These are phyloP conservation scores for Neurospora sp. DNA, from an alignment of 2,329 filamentous ascomycete genomes.

Conservation along the genomic window DNA sequence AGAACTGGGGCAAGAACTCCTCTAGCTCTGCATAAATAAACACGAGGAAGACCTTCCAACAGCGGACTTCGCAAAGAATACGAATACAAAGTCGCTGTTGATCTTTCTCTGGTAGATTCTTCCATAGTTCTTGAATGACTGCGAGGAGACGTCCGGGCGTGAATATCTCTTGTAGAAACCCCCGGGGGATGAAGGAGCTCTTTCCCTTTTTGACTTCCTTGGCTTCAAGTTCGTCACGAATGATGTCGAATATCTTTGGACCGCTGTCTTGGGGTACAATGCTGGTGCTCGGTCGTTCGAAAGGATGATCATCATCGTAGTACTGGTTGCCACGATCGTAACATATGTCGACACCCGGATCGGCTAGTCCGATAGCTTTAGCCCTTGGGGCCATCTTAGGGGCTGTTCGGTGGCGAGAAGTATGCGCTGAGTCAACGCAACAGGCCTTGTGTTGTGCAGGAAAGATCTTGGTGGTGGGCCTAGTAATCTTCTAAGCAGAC, in stretches of 20 bases:
- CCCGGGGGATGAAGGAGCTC: fast-evolving
- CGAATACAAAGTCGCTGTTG: not conserved
- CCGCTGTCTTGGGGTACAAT: not conserved
- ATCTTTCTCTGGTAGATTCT: not conserved
- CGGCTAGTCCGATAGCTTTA: not conserved
- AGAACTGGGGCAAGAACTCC: not conserved
- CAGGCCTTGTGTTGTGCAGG: not conserved
- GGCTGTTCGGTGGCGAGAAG: not conserved
- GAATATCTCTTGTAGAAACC: not conserved
- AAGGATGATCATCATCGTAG: not conserved
- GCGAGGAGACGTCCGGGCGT: not conserved
- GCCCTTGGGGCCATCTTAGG: not conserved
- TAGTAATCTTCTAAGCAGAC: not conserved
- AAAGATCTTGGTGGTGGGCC: not conserved
- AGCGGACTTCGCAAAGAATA: not conserved
- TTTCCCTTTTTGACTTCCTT: not conserved
- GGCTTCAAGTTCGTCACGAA: not conserved
- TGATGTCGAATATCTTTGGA: not conserved
- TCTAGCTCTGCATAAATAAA: not conserved
- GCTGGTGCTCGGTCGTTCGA: not conserved
- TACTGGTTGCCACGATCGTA: not conserved
- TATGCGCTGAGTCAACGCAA: not conserved
- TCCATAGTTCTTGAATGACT: not conserved
- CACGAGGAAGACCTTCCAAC: not conserved
- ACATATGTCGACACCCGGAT: not conserved